These are phyloP conservation scores for Hygrophila difformis DNA, from an alignment of 257 asterid genomes.

Conservation along the genomic window DNA sequence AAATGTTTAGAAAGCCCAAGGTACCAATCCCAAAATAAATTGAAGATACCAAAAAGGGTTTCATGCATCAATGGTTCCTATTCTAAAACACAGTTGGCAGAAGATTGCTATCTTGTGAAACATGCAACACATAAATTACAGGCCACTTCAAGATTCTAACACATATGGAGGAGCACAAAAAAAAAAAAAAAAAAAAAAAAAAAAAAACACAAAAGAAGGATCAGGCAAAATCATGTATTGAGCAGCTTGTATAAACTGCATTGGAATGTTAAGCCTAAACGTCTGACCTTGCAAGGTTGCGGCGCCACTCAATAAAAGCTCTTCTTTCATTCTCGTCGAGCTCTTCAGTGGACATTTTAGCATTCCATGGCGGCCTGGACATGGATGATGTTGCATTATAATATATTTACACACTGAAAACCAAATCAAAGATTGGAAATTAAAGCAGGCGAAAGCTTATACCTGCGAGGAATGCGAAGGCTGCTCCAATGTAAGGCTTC, in stretches of 20 bases:
- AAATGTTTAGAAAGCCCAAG: background rate
- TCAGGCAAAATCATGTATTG: too few species aligned
- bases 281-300: constrained; percentile 76
- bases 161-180: too few species aligned
- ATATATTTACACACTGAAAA: constrained; percentile 1
- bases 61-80: background rate
- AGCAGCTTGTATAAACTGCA: too few species aligned
- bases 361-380: constrained; percentile 86
- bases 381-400: constrained; percentile 15
- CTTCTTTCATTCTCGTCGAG: constrained; percentile 71
- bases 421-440: constrained; percentile 6
- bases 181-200: too few species aligned
- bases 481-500: constrained; percentile 92
- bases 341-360: constrained; percentile 86
- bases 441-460: constrained; percentile 2
- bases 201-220: too few species aligned
- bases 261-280: too few species aligned
- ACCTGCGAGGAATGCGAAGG: constrained; percentile 95
- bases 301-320: constrained; percentile 93
- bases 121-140: background rate
- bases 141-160: background rate
- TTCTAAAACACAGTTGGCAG: background rate
- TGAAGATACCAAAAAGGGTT: background rate
- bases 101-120: background rate
- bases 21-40: background rate